Evolutionary conservation across 2,329 filamentous ascomycete genomes (phyloP).

Genomic region (Emergomyces africanus): DNA sequence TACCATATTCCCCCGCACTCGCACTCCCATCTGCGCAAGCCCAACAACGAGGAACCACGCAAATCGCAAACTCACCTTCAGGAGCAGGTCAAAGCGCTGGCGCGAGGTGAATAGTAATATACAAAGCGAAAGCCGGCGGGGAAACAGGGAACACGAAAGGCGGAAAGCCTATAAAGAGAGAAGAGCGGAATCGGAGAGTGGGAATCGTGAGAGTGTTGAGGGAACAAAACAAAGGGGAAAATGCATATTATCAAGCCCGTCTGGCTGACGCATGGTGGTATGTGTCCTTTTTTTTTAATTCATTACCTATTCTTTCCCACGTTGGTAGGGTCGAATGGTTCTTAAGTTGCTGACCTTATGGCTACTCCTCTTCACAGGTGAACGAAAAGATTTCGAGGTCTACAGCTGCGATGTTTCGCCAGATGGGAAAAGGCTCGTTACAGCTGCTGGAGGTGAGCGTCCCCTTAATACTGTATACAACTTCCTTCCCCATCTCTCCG

Average conservation of each 20-base stretch:
- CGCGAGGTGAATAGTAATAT: not conserved
- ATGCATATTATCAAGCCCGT: slow-evolving; percentile 90
- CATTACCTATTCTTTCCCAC: not conserved
- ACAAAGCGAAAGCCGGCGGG: not conserved
- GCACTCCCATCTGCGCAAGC: not conserved
- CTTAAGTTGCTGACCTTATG: not conserved
- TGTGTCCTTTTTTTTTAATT: slow-evolving; percentile 15
- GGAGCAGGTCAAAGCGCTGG: not conserved
- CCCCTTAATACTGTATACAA: not conserved
- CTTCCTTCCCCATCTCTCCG: not conserved
- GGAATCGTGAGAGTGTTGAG: not conserved
- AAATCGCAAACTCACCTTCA: not conserved
- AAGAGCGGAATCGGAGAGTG: not conserved
- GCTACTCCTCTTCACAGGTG: slow-evolving; percentile 43
- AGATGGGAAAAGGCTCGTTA: slow-evolving; percentile 82
- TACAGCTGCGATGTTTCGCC: slow-evolving; percentile 97
- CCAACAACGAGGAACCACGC: not conserved
- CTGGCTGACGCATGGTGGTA: slow-evolving; percentile 90
- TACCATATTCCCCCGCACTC: not conserved
- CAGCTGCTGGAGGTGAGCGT: slow-evolving; percentile 71
- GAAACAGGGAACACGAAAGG: not conserved
- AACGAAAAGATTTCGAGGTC: slow-evolving; percentile 96
- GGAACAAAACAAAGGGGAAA: slow-evolving; percentile 7
- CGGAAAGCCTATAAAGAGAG: not conserved
- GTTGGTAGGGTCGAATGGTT: not conserved